Evolutionary conservation across 768 basidiomycete genomes (phyloP).

Genomic region (Pleurotus platypus): DNA sequence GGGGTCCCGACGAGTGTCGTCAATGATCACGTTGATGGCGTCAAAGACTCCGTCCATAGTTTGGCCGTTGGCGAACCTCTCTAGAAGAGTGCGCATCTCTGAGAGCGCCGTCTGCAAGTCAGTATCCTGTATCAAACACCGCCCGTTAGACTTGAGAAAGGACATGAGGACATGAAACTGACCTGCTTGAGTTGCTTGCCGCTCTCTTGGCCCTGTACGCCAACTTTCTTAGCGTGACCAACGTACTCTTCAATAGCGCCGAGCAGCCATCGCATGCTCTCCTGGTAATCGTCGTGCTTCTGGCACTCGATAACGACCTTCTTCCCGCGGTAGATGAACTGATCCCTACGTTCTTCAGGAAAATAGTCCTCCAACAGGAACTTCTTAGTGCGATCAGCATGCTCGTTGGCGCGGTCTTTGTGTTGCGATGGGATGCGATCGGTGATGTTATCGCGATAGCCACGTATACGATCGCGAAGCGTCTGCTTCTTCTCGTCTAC

Average conservation of each 20-base stretch:
- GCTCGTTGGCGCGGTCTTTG: conserved; percentile 50
- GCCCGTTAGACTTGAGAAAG: too few species aligned
- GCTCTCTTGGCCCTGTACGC: conserved; percentile 14
- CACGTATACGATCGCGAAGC: neutral
- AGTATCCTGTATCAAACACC: too few species aligned
- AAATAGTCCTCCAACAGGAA: conserved; percentile 81
- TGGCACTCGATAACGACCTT: conserved; percentile 93
- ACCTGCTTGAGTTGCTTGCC: conserved; percentile 22
- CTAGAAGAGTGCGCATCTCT: conserved; percentile 77
- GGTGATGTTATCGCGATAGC: conserved; percentile 18
- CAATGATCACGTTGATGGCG: conserved; percentile 64
- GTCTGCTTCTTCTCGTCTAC: neutral
- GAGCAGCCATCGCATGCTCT: conserved; percentile 69
- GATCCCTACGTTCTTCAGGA: conserved; percentile 85
- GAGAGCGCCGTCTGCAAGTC: conserved; percentile 14
- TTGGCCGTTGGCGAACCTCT: conserved; percentile 80
- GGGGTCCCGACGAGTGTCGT: conserved; percentile 70
- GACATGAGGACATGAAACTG: neutral
- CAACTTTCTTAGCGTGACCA: conserved; percentile 35
- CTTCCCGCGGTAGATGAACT: conserved; percentile 90
- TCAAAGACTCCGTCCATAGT: conserved; percentile 67
- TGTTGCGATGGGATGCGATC: conserved; percentile 69
- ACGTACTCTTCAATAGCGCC: conserved; percentile 59
- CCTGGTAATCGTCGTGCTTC: conserved; percentile 86
- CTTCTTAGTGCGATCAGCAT: conserved; percentile 54